Evolutionary conservation across 192 early-diverging fungal genomes (phyloP), one percentile per base, ranked within the genome.

Genomic region (Podila horticola): DNA sequence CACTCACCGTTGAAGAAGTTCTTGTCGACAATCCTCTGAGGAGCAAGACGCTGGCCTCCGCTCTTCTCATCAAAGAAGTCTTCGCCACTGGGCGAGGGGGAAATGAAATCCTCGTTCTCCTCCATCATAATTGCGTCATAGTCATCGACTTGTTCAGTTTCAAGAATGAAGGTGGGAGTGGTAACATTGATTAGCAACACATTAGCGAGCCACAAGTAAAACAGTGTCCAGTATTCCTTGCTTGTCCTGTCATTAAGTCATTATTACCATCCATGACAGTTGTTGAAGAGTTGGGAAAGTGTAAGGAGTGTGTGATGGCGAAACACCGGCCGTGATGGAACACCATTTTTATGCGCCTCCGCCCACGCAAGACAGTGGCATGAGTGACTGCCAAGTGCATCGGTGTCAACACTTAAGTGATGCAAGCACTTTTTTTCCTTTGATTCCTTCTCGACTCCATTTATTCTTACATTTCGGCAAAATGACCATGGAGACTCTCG

Each of bases 401-500:
- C 15, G 41, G 41, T 45, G 41, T 45, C 41, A 45, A 33, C 34
- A 63, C 62, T 33, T 45, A 33, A 63, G 34, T 38, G 24, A 36
- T 26, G 11, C 61, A 24, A 36, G 33, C n/a, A 26, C 51, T 52
- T 34, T 52, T 65, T 57, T 57, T 67, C 11, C 36, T 34, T 57
- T 66, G 22, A 30, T 58, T 51, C 11, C 57, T 34, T 38, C 13
- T 63, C 11, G 29, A 9, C 30, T 17, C 30, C 22, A 8, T 19
- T 41, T 12, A 8, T 69, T 36, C 57, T 58, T 58, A n/a, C 55
- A 58, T 55, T 36, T 58, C 45, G 52, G 41, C 41, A 45, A 45
- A 30, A 61, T 73, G 77, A 81, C 77, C n/a, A 58, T 81, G n/a
- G 77, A 69, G 63, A 51, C 36, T 5, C 66, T 73, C 60, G 63